A percentile compares a stretch with the other conserved stretches of the same genome.
Evolutionary conservation across 352 stramenopile species (phyloP).

Genomic region (Pythium dissimile): DNA sequence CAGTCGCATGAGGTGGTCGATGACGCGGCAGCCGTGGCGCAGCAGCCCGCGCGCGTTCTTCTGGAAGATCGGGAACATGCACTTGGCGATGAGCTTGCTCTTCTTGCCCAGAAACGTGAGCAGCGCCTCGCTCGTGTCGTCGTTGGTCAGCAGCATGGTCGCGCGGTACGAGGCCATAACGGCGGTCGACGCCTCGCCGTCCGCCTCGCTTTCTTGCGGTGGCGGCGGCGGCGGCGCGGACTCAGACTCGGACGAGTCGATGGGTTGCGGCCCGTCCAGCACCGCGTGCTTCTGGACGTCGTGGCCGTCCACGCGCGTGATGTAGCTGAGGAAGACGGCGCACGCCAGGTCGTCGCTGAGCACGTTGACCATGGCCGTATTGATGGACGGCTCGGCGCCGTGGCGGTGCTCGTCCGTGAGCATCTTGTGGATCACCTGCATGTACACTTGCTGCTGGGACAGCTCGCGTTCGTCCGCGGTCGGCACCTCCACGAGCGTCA

Average conservation of each 20-base stretch:
- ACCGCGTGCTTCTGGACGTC: conserved; percentile 28
- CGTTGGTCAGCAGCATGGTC: conserved; percentile 88
- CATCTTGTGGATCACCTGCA: conserved; percentile 35
- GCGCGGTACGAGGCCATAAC: conserved; percentile 77
- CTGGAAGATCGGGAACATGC: conserved; percentile 82
- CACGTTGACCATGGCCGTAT: conserved; percentile 52
- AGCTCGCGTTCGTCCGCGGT: conserved; percentile 10
- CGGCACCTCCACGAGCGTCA: conserved; percentile 10
- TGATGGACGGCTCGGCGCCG: conserved; percentile 29
- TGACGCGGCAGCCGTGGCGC: conserved; percentile 83
- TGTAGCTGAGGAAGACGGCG: conserved; percentile 53
- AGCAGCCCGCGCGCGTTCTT: conserved; percentile 66
- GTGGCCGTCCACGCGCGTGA: conserved; percentile 48
- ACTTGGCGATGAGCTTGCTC: conserved; percentile 68
- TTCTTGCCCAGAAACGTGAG: conserved; percentile 82
- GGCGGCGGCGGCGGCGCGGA: no score
- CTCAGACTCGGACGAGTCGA: not conserved
- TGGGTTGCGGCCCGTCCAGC: conserved; percentile 40
- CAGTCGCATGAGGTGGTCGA: conserved; percentile 83
- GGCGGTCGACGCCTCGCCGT: conserved; percentile 48
- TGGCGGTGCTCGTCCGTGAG: conserved; percentile 41
- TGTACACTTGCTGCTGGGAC: conserved; percentile 29
- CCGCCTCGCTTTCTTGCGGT: not conserved
- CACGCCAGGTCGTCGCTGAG: conserved; percentile 61
- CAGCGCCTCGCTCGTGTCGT: conserved; percentile 75